These are phyloP conservation scores for Ploettnerulaceae sp. DNA, from an alignment of 2,329 filamentous ascomycete genomes.

Conservation along the genomic window DNA sequence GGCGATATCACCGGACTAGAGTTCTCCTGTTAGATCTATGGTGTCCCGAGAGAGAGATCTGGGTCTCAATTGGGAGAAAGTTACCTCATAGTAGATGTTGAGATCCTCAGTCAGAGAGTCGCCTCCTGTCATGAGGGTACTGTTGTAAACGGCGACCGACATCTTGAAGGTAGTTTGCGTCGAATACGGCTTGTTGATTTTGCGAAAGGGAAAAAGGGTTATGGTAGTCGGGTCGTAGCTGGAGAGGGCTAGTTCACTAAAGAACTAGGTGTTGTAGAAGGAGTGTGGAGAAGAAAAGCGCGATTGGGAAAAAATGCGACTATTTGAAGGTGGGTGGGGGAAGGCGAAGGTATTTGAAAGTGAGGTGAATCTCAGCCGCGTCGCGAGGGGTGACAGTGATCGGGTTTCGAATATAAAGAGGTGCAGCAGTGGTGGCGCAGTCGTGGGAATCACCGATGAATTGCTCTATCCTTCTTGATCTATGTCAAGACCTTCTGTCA, in stretches of 20 bases:
- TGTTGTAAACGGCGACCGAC: constrained; percentile 48
- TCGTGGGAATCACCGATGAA: neutral
- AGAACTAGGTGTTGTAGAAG: neutral
- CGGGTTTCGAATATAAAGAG: neutral
- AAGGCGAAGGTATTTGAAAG: constrained; percentile 6
- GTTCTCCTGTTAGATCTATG: constrained; percentile 55
- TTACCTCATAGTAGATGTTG: constrained; percentile 78
- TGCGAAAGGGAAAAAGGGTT: neutral
- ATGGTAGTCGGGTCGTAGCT: neutral
- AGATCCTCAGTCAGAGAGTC: constrained; percentile 60
- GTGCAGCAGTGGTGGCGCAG: neutral
- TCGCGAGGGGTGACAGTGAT: neutral
- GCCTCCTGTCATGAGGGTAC: constrained; percentile 53
- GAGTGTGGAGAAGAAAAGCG: neutral
- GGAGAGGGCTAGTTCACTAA: neutral
- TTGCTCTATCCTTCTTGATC: too few relatives aligned
- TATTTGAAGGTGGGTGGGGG: neutral
- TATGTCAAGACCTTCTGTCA: too few relatives aligned
- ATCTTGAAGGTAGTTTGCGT: constrained; percentile 40
- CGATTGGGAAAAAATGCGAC: constrained; percentile 2
- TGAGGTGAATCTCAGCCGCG: neutral
- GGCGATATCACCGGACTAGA: constrained; percentile 72
- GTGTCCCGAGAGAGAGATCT: too few relatives aligned
- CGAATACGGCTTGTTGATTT: constrained; percentile 27
- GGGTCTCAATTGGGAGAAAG: too few relatives aligned